Percentiles rank a stretch among this genome's conserved stretches.
Conservation (phyloP, 1,284 basidiomycete genomes). For the Porodaedalea pini region DNA sequence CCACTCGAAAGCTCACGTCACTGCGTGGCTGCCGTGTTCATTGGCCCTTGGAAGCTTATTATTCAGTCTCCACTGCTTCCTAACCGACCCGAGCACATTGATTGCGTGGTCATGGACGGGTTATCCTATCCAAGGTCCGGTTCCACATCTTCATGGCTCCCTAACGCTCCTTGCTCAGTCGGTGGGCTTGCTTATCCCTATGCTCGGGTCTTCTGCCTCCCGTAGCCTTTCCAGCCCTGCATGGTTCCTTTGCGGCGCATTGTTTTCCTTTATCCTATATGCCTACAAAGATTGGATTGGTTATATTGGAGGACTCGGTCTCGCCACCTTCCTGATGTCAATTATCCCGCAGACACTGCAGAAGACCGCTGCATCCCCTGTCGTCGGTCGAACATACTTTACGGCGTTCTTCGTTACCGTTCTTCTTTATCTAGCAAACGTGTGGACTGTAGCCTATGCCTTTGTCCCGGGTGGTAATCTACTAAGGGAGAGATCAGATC, state of each 20-base stretch:
- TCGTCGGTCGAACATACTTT: slow-evolving; percentile 48
- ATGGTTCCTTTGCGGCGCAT: slow-evolving; percentile 51
- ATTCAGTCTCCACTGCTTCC: slow-evolving; percentile 75
- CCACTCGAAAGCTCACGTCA: slow-evolving; percentile 41
- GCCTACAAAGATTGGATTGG: slow-evolving; percentile 67
- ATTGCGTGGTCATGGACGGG: slow-evolving; percentile 93
- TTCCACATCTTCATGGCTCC: slow-evolving; percentile 71
- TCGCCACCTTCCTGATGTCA: slow-evolving; percentile 69
- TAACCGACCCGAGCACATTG: slow-evolving; percentile 80
- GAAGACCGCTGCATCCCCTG: slow-evolving; percentile 38
- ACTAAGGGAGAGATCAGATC: slow-evolving; percentile 78
- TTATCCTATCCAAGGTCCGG: slow-evolving; percentile 73
- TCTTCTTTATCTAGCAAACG: slow-evolving; percentile 65
- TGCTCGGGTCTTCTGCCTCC: slow-evolving; percentile 31
- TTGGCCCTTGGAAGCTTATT: slow-evolving; percentile 72
- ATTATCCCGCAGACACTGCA: slow-evolving; percentile 55
- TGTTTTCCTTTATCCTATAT: slow-evolving; percentile 57
- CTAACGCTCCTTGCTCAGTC: slow-evolving; percentile 67
- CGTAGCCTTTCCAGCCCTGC: slow-evolving; percentile 41
- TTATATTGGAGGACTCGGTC: slow-evolving; percentile 66
- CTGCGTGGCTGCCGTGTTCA: slow-evolving; percentile 48
- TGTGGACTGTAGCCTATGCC: slow-evolving; percentile 90
- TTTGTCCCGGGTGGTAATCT: slow-evolving; percentile 84
- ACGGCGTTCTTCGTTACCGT: slow-evolving; percentile 61
- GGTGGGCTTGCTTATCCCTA: slow-evolving; percentile 49